These are phyloP conservation scores for Trichomonascaceae sp. DNA, from an alignment of 1,139 yeast species.

Conservation along the genomic window DNA sequence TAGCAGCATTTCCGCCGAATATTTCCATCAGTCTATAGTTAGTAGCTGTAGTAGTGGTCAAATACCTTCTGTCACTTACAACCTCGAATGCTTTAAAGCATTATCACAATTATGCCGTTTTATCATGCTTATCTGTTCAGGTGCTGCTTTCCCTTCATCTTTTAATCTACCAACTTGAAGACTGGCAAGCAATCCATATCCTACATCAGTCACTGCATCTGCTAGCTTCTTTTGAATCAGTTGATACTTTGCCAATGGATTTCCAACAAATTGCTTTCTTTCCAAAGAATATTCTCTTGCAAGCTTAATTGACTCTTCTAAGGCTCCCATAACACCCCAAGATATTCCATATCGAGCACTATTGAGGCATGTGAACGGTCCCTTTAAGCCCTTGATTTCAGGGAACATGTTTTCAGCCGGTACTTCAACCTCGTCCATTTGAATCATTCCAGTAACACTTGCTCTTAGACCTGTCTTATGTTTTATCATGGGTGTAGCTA, in stretches of 20 bases:
- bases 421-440: constrained; percentile 40
- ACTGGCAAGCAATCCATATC: constrained; percentile 37
- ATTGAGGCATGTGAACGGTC: constrained; percentile 41
- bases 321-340: constrained; percentile 43
- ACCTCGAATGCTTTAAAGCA: constrained; percentile 35
- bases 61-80: constrained; percentile 10
- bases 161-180: constrained; percentile 40
- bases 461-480: constrained; percentile 39
- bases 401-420: constrained; percentile 40
- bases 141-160: constrained; percentile 35
- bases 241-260: constrained; percentile 39
- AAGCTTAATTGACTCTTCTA: constrained; percentile 36
- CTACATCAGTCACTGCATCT: constrained; percentile 38
- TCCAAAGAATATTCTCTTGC: constrained; percentile 38
- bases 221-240: constrained; percentile 40
- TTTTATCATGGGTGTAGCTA: constrained; percentile 38
- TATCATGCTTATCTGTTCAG: constrained; percentile 41
- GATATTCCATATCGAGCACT: constrained; percentile 42
- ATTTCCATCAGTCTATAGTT: constrained; percentile 35
- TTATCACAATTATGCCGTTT: constrained; percentile 41
- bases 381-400: constrained; percentile 37
- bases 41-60: neutral
- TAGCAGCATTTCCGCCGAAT: constrained; percentile 41
- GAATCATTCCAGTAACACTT: constrained; percentile 41
- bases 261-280: constrained; percentile 36